phyloP scores from a whole-genome alignment of 164 flowering plant species.

The Chimonanthus salicifolius region DNA sequence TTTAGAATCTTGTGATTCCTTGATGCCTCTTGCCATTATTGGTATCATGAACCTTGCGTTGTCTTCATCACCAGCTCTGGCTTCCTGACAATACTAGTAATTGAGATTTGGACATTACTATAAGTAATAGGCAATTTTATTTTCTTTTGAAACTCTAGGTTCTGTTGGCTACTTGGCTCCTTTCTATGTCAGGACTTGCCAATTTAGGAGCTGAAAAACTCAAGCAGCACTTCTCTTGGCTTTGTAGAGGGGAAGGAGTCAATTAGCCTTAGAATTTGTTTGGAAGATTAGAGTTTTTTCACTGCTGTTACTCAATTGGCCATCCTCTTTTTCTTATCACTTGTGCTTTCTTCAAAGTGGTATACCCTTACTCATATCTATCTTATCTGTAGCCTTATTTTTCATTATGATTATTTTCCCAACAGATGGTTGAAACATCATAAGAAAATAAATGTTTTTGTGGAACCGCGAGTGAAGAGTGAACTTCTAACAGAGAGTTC shows the following conservation, averaged over 20 bases:
- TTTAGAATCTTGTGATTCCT: too few relatives aligned
- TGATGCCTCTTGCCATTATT: too few relatives aligned
- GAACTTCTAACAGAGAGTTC: constrained; percentile 79
- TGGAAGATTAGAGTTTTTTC: too few relatives aligned
- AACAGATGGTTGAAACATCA: constrained; percentile 87
- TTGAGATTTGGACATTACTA: too few relatives aligned
- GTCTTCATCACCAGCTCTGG: too few relatives aligned
- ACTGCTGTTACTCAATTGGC: neutral
- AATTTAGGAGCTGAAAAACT: neutral
- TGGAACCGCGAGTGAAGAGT: constrained; percentile 78
- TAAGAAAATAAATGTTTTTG: constrained; percentile 57
- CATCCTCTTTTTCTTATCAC: neutral
- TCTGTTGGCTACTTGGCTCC: too few relatives aligned
- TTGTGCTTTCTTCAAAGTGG: neutral
- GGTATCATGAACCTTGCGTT: too few relatives aligned
- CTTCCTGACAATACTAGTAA: too few relatives aligned
- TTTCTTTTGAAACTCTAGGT: too few relatives aligned
- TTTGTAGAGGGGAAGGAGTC: too few relatives aligned
- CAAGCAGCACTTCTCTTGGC: neutral
- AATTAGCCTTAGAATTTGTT: neutral
- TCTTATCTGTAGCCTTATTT: neutral
- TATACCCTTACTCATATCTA: neutral
- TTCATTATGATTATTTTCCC: neutral
- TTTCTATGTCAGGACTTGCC: neutral
- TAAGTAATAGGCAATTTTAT: too few relatives aligned